Conservation (phyloP, 75 land plant genomes). For the Sequoia sempervirens region DNA sequence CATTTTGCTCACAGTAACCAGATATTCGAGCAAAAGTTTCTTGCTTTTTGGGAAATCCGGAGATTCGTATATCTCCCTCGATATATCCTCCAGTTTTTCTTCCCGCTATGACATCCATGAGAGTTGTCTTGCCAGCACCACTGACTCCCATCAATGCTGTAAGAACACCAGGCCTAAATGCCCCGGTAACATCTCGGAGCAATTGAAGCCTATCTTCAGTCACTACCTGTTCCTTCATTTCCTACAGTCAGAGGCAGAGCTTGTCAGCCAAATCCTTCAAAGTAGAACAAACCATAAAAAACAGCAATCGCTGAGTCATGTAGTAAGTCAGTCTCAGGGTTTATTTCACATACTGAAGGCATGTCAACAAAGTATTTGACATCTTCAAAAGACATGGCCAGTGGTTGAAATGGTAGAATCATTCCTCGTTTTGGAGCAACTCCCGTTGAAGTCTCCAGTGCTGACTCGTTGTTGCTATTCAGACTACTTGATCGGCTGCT, state of each 20-base stretch:
- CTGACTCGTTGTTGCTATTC: background rate
- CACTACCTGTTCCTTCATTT: conserved; percentile 79
- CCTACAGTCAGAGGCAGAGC: conserved; percentile 29
- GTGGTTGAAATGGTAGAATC: conserved; percentile 75
- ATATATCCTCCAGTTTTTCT: conserved; percentile 83
- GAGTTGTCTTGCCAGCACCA: conserved; percentile 92
- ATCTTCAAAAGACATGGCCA: conserved; percentile 79
- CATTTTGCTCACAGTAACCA: conserved; percentile 80
- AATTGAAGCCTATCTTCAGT: conserved; percentile 66
- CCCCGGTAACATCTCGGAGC: conserved; percentile 58
- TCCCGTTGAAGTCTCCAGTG: conserved; percentile 26
- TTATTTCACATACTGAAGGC: conserved; percentile 45
- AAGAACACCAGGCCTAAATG: conserved; percentile 77
- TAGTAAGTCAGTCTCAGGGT: background rate
- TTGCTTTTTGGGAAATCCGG: conserved; percentile 77
- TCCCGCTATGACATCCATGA: conserved; percentile 90
- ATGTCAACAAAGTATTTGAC: conserved; percentile 83
- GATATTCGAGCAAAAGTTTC: conserved; percentile 79
- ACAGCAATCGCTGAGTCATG: background rate
- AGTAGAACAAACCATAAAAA: conserved; percentile 3
- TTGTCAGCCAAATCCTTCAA: background rate
- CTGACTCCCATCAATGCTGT: conserved; percentile 91
- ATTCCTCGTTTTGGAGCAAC: conserved; percentile 74
- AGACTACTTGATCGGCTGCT: conserved; percentile 20
- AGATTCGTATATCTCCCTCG: conserved; percentile 78